These are phyloP conservation scores for Suhomyces yuchorum DNA, from an alignment of 1,139 yeast genomes.

Conservation along the genomic window DNA sequence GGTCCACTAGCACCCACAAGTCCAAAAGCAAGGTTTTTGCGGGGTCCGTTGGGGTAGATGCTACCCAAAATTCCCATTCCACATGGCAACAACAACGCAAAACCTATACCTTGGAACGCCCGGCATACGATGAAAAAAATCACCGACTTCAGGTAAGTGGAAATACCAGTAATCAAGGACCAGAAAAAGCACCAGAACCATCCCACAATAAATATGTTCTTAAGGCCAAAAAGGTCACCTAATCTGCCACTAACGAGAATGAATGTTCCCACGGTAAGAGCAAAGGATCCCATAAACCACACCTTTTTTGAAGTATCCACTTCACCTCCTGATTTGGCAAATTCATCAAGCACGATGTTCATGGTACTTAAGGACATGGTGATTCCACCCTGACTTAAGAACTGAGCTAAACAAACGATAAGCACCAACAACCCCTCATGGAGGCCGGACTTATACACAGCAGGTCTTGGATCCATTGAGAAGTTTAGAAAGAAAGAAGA, in stretches of 20 bases:
- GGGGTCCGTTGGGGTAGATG: conserved; percentile 45
- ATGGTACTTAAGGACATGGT: conserved; percentile 44
- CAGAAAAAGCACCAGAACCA: conserved; percentile 47
- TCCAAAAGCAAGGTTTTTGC: conserved; percentile 55
- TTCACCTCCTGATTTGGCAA: conserved; percentile 19
- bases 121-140: conserved; percentile 52
- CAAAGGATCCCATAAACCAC: conserved; percentile 62
- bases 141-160: conserved; percentile 45
- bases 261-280: conserved; percentile 57
- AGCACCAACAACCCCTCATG: conserved; percentile 22
- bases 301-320: conserved; percentile 33
- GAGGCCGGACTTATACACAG: conserved; percentile 15
- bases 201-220: conserved; percentile 43
- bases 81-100: conserved; percentile 55
- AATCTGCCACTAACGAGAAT: conserved; percentile 53
- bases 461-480: conserved; percentile 22
- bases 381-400: conserved; percentile 41
- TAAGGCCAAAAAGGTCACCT: conserved; percentile 58
- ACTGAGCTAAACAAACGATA: conserved; percentile 30
- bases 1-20: conserved; percentile 59
- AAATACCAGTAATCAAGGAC: conserved; percentile 51
- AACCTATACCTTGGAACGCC: conserved; percentile 58
- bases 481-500: not conserved
- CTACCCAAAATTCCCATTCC: conserved; percentile 55
- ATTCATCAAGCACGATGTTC: conserved; percentile 38